Percentiles rank a stretch among this genome's conserved stretches.
Conservation (phyloP, 768 basidiomycete genomes). For the Nevesoporus exiguus region DNA sequence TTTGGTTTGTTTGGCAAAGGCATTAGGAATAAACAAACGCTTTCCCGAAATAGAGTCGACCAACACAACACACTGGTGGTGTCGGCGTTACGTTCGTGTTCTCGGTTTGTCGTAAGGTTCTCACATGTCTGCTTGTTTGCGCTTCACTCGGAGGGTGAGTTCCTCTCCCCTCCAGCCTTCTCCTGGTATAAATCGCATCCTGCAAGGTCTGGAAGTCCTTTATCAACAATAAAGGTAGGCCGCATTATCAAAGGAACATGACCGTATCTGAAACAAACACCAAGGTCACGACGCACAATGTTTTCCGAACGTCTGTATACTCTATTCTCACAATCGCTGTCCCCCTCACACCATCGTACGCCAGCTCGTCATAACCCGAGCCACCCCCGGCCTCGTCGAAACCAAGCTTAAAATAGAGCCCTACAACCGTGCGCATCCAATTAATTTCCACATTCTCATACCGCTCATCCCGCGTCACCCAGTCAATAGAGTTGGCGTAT, state of each 20-base stretch:
- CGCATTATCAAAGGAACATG: rapidly evolving
- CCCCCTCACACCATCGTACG: background rate
- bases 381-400: constrained; percentile 68
- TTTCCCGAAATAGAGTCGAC: constrained; percentile 1
- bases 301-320: constrained; percentile 63
- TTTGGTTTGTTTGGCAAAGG: constrained; percentile 26
- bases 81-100: background rate
- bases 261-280: constrained; percentile 6
- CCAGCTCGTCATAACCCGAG: constrained; percentile 62
- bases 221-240: constrained; percentile 64
- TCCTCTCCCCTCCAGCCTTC: background rate
- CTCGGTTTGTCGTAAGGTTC: background rate
- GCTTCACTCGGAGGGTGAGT: constrained; percentile 62
- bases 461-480: no score
- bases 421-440: constrained; percentile 64
- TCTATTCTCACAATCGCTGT: background rate
- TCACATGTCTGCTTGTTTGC: constrained; percentile 63
- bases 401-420: constrained; percentile 70
- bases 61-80: background rate
- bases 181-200: constrained; percentile 2
- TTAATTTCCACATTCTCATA: no score
- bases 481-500: constrained; percentile 84
- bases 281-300: constrained; percentile 78
- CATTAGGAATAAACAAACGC: constrained; percentile 32
- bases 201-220: constrained; percentile 77